Base-by-base conservation (phyloP, 2,329 filamentous ascomycete species). In the Colletotrichum gloeosporioides region DNA sequence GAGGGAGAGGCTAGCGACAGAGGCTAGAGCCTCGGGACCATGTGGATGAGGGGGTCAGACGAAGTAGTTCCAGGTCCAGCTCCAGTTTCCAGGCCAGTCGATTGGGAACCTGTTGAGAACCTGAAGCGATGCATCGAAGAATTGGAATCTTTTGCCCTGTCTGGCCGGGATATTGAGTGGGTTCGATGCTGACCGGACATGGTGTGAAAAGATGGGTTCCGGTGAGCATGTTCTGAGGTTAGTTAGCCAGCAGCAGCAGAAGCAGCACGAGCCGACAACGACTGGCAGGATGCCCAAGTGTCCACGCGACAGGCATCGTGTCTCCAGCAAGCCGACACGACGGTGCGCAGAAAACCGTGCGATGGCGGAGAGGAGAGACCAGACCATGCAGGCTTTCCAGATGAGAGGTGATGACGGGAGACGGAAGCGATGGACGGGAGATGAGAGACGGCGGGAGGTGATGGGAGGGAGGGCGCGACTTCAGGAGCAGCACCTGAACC, bases 41-140 rank as follows among this genome's bases (percentile, higher is more conserved):
- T 64, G 49, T 76, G 59, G 70, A 49, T 61, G 65, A 75, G 72
- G 68, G 63, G 64, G 74, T 74, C 74, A 69, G 70, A 73, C 74
- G 70, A 69, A 69, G 73, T 74, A 73, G 65, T 74, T 68, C 70
- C 64, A 69, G 64, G 57, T 57, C 39, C 63, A 69, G 63, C 15
- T 67, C 61, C 65, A n/a, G 67, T 66, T 76, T 76, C 74, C 74
- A 69, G 71, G 59, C 65, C 49, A 53, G 59, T 65, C 74, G 44
- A 65, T 65, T 59, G 25, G 27, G 25, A 8, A n/a, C 15, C 15
- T 39, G 22, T 64, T 36, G 62, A 25, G 31, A 29, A 53, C 55
- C 73, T 73, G 69, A 68, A 67, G 39, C 64, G 55, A 61, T 69
- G 59, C 74, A 34, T 32, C 22, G 65, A 69, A 69, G 34, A 69